Base-by-base conservation (phyloP, 208 protist genomes). In the Wallacemonas rigidus region DNA sequence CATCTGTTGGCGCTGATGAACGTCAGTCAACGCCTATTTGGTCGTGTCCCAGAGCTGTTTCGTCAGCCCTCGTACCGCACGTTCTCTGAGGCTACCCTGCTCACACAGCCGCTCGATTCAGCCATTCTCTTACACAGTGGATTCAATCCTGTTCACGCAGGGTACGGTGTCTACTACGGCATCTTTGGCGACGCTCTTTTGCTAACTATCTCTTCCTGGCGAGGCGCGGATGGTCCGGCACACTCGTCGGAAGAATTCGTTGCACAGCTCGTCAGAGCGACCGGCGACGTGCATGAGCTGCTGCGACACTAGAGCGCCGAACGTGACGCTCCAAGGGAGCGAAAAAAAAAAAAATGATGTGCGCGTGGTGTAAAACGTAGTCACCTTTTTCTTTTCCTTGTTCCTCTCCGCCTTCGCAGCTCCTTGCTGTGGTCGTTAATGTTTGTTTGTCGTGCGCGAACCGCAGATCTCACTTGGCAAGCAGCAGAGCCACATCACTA, bases 1-100 rank as follows among this genome's bases (percentile, higher is more conserved):
- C 88, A 93, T 57, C 76, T 93, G 39, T 87, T 91, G 69, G 83
- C 80, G 8, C 67, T 93, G 15, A 41, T 45, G 26, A 89, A 77
- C 38, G 74, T 84, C 35, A 76, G 75, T 11, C 55, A 84, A 51
- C 83, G 83, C 67, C 65, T 73, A 58, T 82, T 62, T 61, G 77
- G 69, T 65, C 79, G 39, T 40, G 26, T 76, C 12, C 83, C 88
- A 5, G 74, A 58, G 43, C 35, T 93, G 3, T 90, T 93, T 71
- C 40, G 6, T 4, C 68, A 85, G 67, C 58, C 67, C 8, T 73
- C 76, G 9, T 89, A 81, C 67, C 47, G 15, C 26, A 76, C 75
- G 14, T 69, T 90, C 38, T 43, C 45, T 2, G 72, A 65, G 50
- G 75, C 84, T 53, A 80, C 81, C 15, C 57, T 90, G 47, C 77